Evolutionary conservation across 768 basidiomycete species (phyloP), one percentile per base, ranked within the genome.

Genomic region (Lentinula sp.): DNA sequence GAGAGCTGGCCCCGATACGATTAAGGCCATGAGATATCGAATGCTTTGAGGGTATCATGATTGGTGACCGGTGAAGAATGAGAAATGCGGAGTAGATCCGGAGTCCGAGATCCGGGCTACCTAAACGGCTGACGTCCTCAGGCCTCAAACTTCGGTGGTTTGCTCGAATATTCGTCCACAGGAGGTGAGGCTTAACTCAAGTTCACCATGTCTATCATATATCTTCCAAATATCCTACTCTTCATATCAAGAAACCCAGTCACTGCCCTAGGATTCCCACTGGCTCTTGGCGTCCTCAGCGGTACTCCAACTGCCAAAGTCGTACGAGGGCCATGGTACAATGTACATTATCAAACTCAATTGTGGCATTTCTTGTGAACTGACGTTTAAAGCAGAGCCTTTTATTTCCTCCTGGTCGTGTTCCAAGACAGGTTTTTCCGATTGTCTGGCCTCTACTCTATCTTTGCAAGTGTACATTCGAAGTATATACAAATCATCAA

Each of bases 381-480:
- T 35, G 1, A 36, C 33, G 5, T 6, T 23, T 13, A 5, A 20
- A 36, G 10, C 49, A 86, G 85, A 78, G 70, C 59, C 70, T 87
- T 61, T 67, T 69, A 23, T 67, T 75, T 13, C 85, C 86, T 15
- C 80, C 85, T 9, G 81, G 79, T 2, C 74, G 76, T 36, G 83
- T 83, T 35, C 81, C 84, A 23, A 71, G 75, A 35, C 74, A 77
- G 56, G 79, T 77, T 1, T 88, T 87, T 65, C 83, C 83, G 9
- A 78, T 85, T 57, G 82, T 84, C 12, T 85, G 85, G 85, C 76
- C 81, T 0, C 66, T 75, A 0, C 65, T 86, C 13, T 84, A 82
- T 66, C 59, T 77, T 15, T 73, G 74, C 74, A 54, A 32, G 72
- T 62, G 10, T 56, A 37, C 23, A 20, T 15, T 12, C 15, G 3